Evolutionary conservation across 2,329 filamentous ascomycete genomes (phyloP).

Genomic region (Zymoseptoria pseudotritici): DNA sequence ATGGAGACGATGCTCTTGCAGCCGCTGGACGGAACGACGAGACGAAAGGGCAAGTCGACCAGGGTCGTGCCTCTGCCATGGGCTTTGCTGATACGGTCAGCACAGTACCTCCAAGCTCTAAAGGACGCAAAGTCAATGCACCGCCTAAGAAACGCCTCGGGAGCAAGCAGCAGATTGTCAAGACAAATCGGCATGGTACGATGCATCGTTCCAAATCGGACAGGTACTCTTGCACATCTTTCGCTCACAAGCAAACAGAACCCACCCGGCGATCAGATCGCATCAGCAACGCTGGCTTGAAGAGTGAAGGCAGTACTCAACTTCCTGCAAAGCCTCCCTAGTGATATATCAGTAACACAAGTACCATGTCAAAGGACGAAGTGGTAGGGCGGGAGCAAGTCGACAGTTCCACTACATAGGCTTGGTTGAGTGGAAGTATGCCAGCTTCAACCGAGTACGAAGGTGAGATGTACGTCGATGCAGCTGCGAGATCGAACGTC

Average conservation of each 20-base stretch:
- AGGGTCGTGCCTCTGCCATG: not conserved
- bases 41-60: conserved; percentile 4
- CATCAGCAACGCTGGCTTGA: not conserved
- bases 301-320: not conserved
- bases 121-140: not conserved
- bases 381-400: not conserved
- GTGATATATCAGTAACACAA: not conserved
- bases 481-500: not conserved
- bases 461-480: not conserved
- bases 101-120: not conserved
- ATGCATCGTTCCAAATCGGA: not conserved
- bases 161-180: not conserved
- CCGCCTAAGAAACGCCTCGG: not conserved
- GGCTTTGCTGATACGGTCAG: not conserved
- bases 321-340: not conserved
- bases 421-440: not conserved
- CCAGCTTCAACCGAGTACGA: not conserved
- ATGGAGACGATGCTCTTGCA: conserved; percentile 61
- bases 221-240: not conserved
- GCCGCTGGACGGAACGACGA: conserved; percentile 33
- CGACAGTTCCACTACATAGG: not conserved
- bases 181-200: not conserved
- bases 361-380: not conserved
- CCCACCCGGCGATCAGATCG: not conserved
- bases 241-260: not conserved